Percentiles rank a stretch among this genome's conserved stretches.
Conservation (phyloP, 371 early-diverging fungal species). For the Saksenaea oblongispora region DNA sequence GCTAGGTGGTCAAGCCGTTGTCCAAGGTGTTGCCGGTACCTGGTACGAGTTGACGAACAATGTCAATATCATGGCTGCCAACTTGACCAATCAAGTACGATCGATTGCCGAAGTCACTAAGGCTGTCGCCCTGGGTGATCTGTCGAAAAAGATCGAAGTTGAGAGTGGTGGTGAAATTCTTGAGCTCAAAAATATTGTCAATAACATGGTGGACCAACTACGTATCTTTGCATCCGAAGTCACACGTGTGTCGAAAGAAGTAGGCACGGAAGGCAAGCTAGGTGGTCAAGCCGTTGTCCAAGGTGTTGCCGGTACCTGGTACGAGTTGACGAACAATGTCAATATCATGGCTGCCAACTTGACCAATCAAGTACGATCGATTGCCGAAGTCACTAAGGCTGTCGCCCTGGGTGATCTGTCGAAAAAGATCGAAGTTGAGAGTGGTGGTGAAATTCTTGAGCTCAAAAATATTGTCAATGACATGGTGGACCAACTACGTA, state of each 20-base stretch:
- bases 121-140: conserved; percentile 60
- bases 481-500: conserved; percentile 33
- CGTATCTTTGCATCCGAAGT: conserved; percentile 45
- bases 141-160: conserved; percentile 62
- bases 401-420: conserved; percentile 39
- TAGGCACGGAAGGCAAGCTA: conserved; percentile 38
- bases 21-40: conserved; percentile 46
- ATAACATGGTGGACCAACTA: conserved; percentile 60
- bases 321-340: conserved; percentile 50
- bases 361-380: conserved; percentile 45
- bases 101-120: conserved; percentile 59
- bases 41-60: conserved; percentile 59
- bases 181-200: conserved; percentile 64
- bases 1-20: conserved; percentile 41
- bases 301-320: conserved; percentile 55
- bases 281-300: conserved; percentile 46
- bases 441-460: conserved; percentile 45
- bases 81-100: conserved; percentile 54
- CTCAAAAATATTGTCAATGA: conserved; percentile 44
- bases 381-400: conserved; percentile 46
- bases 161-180: conserved; percentile 66
- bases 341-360: conserved; percentile 40
- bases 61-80: conserved; percentile 55
- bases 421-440: conserved; percentile 32
- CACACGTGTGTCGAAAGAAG: conserved; percentile 39